phyloP scores from a whole-genome alignment of 2,329 filamentous ascomycete species.

The Alternaria alternata region DNA sequence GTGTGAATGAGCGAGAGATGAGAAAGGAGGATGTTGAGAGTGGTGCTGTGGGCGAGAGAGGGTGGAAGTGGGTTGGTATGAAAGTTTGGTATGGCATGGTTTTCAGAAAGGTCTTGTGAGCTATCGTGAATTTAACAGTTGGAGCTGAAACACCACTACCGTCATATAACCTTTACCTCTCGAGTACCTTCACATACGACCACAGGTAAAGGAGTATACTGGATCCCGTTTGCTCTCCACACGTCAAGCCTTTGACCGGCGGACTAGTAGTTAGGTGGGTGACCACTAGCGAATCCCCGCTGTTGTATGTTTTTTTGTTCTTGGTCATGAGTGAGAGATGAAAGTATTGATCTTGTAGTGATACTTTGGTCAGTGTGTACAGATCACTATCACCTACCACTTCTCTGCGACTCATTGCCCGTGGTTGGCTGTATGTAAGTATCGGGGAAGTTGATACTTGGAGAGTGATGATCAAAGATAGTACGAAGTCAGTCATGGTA shows the following conservation, averaged over 20 bases:
- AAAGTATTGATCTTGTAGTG: neutral
- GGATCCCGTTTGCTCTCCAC: neutral
- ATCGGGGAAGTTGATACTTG: too few relatives aligned
- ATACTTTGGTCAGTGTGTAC: neutral
- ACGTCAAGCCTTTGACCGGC: neutral
- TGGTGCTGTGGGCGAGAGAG: conserved; percentile 44
- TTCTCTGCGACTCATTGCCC: too few relatives aligned
- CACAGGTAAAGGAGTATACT: neutral
- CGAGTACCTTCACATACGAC: neutral
- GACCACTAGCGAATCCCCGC: neutral
- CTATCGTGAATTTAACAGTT: neutral
- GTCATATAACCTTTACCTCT: neutral
- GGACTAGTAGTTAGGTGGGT: neutral
- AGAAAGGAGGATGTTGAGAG: conserved; percentile 38
- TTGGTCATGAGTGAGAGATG: neutral
- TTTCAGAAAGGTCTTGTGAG: conserved; percentile 23
- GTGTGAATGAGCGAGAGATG: conserved; percentile 41
- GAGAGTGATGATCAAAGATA: too few relatives aligned
- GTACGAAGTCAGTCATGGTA: too few relatives aligned
- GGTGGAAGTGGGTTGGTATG: conserved; percentile 52
- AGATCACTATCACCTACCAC: neutral
- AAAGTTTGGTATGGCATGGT: conserved; percentile 52
- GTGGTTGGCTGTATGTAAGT: too few relatives aligned
- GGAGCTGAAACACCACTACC: neutral
- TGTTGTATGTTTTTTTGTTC: neutral